phyloP scores from a whole-genome alignment of 306 rosid species.

The Dalbergia oliveri region DNA sequence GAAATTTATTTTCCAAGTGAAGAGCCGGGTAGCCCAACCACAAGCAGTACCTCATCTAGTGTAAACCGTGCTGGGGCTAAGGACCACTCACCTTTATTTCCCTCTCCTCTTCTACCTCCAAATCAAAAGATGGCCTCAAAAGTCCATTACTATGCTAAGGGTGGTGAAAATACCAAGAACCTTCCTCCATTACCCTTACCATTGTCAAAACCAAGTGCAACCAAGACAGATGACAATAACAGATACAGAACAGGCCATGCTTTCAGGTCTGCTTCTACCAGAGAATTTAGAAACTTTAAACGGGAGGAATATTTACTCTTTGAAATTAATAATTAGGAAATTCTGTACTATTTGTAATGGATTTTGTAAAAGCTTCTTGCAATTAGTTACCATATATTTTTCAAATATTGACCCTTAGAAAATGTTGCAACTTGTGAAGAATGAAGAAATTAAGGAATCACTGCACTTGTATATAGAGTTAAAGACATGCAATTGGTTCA shows the following conservation, averaged over 20 bases:
- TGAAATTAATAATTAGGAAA: slow-evolving; percentile 49
- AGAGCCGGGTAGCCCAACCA: slow-evolving; percentile 49
- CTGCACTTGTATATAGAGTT: slow-evolving; percentile 3
- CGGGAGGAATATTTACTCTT: slow-evolving; percentile 49
- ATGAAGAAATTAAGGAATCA: slow-evolving; percentile 19
- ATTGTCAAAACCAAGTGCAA: slow-evolving; percentile 50
- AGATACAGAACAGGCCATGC: slow-evolving; percentile 50
- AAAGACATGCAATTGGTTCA: slow-evolving; percentile 31
- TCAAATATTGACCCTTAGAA: slow-evolving; percentile 29
- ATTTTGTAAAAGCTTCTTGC: slow-evolving; percentile 1
- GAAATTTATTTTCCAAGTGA: slow-evolving; percentile 51
- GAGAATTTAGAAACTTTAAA: slow-evolving; percentile 66
- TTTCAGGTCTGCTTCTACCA: slow-evolving; percentile 71
- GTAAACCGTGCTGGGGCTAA: slow-evolving; percentile 51
- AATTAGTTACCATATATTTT: slow-evolving; percentile 2
- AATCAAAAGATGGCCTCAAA: slow-evolving; percentile 45
- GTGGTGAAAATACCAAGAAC: slow-evolving; percentile 41
- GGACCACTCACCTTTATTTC: slow-evolving; percentile 56
- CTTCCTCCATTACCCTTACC: slow-evolving; percentile 70
- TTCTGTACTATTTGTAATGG: neutral
- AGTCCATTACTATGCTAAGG: slow-evolving; percentile 44
- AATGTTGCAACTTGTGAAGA: slow-evolving; percentile 29
- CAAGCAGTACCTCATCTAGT: slow-evolving; percentile 61
- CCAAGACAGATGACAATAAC: slow-evolving; percentile 46
- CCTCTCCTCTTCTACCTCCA: slow-evolving; percentile 48